A percentile compares a stretch with the other conserved stretches of the same genome.
Evolutionary conservation across 306 rosid genomes (phyloP).

Genomic region (Prunus salicina): DNA sequence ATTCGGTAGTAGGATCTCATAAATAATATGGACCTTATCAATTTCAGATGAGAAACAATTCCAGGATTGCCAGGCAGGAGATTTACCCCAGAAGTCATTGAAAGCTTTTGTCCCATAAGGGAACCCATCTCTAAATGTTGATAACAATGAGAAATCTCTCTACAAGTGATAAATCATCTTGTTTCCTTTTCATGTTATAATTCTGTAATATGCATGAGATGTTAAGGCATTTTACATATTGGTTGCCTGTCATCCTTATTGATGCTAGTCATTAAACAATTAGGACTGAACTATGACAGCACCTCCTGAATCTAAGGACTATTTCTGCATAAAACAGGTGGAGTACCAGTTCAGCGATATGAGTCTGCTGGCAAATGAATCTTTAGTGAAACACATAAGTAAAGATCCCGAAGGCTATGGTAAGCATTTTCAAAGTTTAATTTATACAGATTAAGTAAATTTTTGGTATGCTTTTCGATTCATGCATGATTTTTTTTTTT

Average conservation of each 20-base stretch:
- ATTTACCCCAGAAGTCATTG: neutral
- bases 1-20: neutral
- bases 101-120: neutral
- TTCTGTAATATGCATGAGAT: neutral
- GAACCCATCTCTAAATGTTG: neutral
- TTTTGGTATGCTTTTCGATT: neutral
- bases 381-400: slow-evolving; percentile 67
- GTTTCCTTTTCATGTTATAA: neutral
- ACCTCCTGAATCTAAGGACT: neutral
- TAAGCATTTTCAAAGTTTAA: slow-evolving; percentile 30
- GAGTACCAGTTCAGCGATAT: slow-evolving; percentile 89
- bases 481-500: neutral
- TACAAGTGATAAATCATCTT: neutral
- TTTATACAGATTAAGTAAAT: neutral
- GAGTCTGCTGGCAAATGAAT: slow-evolving; percentile 88
- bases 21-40: neutral
- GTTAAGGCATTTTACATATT: neutral
- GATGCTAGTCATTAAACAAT: neutral
- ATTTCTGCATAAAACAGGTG: slow-evolving; percentile 47
- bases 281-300: neutral
- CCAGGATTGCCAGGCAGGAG: neutral
- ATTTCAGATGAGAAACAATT: neutral
- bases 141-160: neutral
- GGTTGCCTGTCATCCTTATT: neutral
- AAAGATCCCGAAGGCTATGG: slow-evolving; percentile 97